Base-by-base conservation (phyloP, 257 asterid species). In the Capsicum baccatum region DNA sequence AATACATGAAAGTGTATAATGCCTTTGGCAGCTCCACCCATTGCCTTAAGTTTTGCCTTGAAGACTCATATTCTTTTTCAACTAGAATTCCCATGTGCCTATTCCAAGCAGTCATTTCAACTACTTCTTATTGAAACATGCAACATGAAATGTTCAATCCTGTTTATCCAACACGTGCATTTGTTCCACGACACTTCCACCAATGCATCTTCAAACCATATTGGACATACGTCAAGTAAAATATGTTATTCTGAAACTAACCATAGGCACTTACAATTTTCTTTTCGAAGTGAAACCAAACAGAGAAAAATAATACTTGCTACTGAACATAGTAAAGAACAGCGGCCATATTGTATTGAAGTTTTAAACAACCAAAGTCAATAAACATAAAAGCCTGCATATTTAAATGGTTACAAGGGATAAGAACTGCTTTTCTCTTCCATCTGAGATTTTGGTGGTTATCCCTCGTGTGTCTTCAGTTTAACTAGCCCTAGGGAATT, bases 71-170 rank as follows among this genome's bases (percentile, higher is more conserved):
- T 21, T 74, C 21, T 47, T 73, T 50, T 2, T 21, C 42, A 48
- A 48, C 80, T 73, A 48, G 80, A 48, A 48, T 73, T 26, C 39
- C 19, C 39, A 48, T 73, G 80, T 48, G 59, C 59, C 59, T 47
- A 48, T 73, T 73, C 79, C 80, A 4, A 19, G 6, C n/a, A 19
- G 6, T 73, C 37, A 73, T 47, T 11, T 73, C 59, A 73, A 48
- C 80, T 19, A 73, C 16, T 66, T 66, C 73, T 33, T 66, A 66
- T 68, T 68, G 14, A 37, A 68, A 21, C 76, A 68, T 37, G 76
- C 76, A 68, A 67, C 76, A 67, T 0, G 0, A 37, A 37, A 15
- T 2, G 6, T 68, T 37, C 76, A 68, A 68, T 15, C 52, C 50
- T 68, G 52, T 35, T 55, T 55, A 55, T 4, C 13, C 59, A 37